Percentiles rank a stretch among this genome's conserved stretches.
Evolutionary conservation across 768 basidiomycete species (phyloP).

Genomic region (Suillus weaverae): DNA sequence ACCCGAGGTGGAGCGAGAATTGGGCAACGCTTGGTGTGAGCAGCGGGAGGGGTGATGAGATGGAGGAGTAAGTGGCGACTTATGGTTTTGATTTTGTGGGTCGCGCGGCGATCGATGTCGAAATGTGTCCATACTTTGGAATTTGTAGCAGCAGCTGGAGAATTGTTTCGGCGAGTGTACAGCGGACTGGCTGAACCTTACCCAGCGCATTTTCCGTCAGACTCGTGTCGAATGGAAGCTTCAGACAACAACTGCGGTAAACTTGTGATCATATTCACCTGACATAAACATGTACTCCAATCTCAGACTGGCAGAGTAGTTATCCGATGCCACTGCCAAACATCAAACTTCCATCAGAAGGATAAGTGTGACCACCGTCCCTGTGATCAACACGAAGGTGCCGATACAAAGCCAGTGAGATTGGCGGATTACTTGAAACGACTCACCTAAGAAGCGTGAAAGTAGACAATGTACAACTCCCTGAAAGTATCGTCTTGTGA

Average conservation of each 20-base stretch:
- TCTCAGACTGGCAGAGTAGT: not conserved
- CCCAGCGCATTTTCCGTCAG: not conserved
- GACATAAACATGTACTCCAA: not conserved
- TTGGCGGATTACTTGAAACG: too few relatives aligned
- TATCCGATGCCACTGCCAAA: not conserved
- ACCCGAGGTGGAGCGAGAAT: slow-evolving; percentile 62
- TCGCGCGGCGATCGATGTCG: not conserved
- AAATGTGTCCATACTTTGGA: not conserved
- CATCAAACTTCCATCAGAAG: slow-evolving; percentile 64
- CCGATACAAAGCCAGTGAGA: slow-evolving; percentile 35
- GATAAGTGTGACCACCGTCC: slow-evolving; percentile 62
- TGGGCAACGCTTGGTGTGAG: slow-evolving; percentile 38
- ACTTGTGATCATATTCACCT: not conserved
- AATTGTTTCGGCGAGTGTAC: not conserved
- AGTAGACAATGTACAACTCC: not conserved
- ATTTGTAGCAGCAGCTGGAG: not conserved
- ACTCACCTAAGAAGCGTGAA: not conserved
- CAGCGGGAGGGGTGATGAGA: slow-evolving; percentile 23
- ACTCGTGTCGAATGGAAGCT: not conserved
- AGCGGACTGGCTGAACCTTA: not conserved
- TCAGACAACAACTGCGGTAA: not conserved
- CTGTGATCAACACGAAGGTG: slow-evolving; percentile 70
- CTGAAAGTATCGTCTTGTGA: not conserved
- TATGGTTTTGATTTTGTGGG: not conserved
- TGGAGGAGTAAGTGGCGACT: slow-evolving; percentile 17